Percentiles rank a stretch among this genome's conserved stretches.
These are phyloP conservation scores for Xylaria palmicola DNA, from an alignment of 495 filamentous ascomycete genomes.

Conservation along the genomic window DNA sequence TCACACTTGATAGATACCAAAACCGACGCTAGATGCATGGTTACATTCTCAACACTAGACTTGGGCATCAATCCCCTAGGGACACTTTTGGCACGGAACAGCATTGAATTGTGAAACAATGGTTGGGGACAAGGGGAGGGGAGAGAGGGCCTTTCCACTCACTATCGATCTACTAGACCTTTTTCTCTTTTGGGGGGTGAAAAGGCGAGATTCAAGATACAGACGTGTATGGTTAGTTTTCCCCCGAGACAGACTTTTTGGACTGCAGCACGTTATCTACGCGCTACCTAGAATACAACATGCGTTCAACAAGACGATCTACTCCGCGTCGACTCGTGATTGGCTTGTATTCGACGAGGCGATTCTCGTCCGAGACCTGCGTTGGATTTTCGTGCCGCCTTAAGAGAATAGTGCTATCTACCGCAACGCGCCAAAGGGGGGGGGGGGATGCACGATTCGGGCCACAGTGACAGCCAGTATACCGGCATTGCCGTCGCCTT, in stretches of 20 bases:
- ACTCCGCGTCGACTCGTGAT: neutral
- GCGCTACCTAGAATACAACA: neutral
- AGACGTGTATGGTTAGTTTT: too few species aligned
- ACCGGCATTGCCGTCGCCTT: too few species aligned
- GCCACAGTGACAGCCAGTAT: too few species aligned
- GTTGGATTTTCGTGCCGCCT: too few species aligned
- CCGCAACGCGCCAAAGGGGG: too few species aligned
- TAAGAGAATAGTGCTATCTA: too few species aligned
- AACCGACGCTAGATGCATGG: slow-evolving; percentile 6
- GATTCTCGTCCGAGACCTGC: neutral
- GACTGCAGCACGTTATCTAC: too few species aligned
- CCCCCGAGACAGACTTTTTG: too few species aligned
- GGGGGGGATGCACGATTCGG: too few species aligned
- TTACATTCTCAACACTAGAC: slow-evolving; percentile 10
- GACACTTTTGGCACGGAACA: slow-evolving; percentile 7
- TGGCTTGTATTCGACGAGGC: too few species aligned
- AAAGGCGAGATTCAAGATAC: too few species aligned
- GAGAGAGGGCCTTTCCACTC: neutral
- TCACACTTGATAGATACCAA: slow-evolving; percentile 7
- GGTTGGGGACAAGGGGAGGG: neutral
- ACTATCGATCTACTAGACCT: neutral
- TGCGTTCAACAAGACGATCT: neutral
- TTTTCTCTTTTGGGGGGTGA: too few species aligned
- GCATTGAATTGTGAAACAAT: neutral
- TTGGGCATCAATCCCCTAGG: slow-evolving; percentile 5